These are phyloP conservation scores for Elongisporangium undulatum DNA, from an alignment of 352 stramenopile species.

Conservation along the genomic window DNA sequence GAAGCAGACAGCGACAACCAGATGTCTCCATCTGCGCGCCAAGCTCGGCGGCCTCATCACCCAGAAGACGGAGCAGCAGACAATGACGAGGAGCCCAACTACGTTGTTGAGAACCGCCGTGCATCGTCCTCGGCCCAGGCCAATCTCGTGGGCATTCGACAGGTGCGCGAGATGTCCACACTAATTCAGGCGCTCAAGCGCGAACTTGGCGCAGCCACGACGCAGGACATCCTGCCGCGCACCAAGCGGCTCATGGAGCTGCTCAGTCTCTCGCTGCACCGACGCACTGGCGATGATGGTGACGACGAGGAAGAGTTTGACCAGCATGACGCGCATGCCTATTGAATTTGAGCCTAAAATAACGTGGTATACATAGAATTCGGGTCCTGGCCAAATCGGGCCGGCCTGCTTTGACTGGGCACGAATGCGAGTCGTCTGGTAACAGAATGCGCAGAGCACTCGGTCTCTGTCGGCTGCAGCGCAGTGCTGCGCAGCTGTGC, in stretches of 20 bases:
- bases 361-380: neutral
- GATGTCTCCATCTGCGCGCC: constrained; percentile 1
- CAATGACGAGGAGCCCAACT: constrained; percentile 32
- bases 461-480: neutral
- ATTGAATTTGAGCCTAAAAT: neutral
- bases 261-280: constrained; percentile 66
- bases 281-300: constrained; percentile 14
- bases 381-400: neutral
- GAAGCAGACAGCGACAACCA: constrained; percentile 9
- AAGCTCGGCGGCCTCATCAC: neutral
- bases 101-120: constrained; percentile 49
- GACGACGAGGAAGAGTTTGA: constrained; percentile 8
- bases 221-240: constrained; percentile 72
- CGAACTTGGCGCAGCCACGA: constrained; percentile 65
- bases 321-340: no score
- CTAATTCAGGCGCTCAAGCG: constrained; percentile 70
- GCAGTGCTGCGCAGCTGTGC: neutral
- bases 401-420: neutral
- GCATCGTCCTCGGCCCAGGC: constrained; percentile 7
- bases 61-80: constrained; percentile 1
- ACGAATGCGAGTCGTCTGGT: neutral
- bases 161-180: constrained; percentile 74
- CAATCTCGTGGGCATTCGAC: constrained; percentile 46
- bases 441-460: neutral
- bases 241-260: constrained; percentile 81